Percentiles rank a stretch among this genome's conserved stretches.
Evolutionary conservation across 2,329 filamentous ascomycete species (phyloP).

Genomic region (Xylaria sp.): DNA sequence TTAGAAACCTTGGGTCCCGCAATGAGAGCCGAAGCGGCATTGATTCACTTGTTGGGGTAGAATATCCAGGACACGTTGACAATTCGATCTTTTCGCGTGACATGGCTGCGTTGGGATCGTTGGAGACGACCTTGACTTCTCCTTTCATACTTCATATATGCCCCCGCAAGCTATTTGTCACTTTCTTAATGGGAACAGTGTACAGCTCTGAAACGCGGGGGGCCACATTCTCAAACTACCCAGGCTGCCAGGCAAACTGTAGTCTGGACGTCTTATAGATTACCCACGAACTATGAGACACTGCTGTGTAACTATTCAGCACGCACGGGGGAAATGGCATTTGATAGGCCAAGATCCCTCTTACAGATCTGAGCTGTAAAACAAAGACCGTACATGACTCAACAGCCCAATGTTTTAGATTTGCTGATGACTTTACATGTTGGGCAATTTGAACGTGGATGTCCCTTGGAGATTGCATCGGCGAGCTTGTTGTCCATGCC

Average conservation of each 20-base stretch:
- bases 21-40: constrained; percentile 14
- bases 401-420: constrained; percentile 15
- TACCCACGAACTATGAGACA: background rate
- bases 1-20: constrained; percentile 5
- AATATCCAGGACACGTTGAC: constrained; percentile 12
- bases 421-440: constrained; percentile 23
- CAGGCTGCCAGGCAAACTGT: background rate
- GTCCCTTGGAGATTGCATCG: constrained; percentile 4
- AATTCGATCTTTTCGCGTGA: constrained; percentile 14
- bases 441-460: constrained; percentile 6
- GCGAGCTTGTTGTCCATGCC: constrained; percentile 12
- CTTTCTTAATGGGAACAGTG: background rate
- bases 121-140: background rate
- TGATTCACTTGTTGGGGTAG: constrained; percentile 12
- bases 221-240: constrained; percentile 1
- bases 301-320: constrained; percentile 1
- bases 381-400: constrained; percentile 1
- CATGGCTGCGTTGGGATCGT: background rate
- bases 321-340: background rate
- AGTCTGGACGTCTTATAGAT: constrained; percentile 1
- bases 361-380: constrained; percentile 5
- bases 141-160: constrained; percentile 3
- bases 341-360: background rate
- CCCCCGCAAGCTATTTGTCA: constrained; percentile 1
- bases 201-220: background rate